A percentile compares a stretch with the other conserved stretches of the same genome.
phyloP scores from a whole-genome alignment of 331 rosid genomes.

The Acacia concinna region DNA sequence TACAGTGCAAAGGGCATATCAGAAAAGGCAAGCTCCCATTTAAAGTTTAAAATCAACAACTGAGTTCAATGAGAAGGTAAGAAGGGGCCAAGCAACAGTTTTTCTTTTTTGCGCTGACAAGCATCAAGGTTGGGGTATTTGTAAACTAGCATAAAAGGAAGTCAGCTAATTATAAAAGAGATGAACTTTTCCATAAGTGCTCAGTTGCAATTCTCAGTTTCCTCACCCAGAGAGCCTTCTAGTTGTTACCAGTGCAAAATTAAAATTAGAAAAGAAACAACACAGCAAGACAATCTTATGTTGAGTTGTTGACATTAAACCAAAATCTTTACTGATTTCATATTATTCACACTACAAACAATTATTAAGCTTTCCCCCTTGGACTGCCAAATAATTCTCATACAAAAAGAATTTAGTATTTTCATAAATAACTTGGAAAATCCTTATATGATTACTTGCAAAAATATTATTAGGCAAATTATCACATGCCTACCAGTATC shows the following conservation, averaged over 20 bases:
- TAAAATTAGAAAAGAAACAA: not conserved
- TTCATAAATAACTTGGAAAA: constrained; percentile 9
- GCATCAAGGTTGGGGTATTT: not conserved
- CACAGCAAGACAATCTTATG: not conserved
- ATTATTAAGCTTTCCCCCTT: not conserved
- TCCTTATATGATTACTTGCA: not conserved
- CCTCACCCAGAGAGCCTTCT: constrained; percentile 1
- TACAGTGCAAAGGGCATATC: constrained; percentile 32
- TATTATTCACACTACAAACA: not conserved
- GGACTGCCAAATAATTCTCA: not conserved
- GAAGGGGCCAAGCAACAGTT: constrained; percentile 2
- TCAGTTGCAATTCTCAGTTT: constrained; percentile 11
- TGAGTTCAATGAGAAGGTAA: not conserved
- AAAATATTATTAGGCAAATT: not conserved
- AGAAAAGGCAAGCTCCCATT: constrained; percentile 18
- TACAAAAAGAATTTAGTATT: not conserved
- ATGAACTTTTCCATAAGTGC: not conserved
- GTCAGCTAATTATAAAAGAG: not conserved
- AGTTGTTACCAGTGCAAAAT: not conserved
- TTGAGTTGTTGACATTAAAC: not conserved
- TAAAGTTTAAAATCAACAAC: constrained; percentile 14
- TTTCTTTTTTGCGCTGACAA: not conserved
- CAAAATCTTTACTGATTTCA: not conserved
- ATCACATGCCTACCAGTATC: not conserved
- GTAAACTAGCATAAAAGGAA: constrained; percentile 1